Conservation (phyloP, 768 basidiomycete genomes). For the Multifurca ochricompacta region DNA sequence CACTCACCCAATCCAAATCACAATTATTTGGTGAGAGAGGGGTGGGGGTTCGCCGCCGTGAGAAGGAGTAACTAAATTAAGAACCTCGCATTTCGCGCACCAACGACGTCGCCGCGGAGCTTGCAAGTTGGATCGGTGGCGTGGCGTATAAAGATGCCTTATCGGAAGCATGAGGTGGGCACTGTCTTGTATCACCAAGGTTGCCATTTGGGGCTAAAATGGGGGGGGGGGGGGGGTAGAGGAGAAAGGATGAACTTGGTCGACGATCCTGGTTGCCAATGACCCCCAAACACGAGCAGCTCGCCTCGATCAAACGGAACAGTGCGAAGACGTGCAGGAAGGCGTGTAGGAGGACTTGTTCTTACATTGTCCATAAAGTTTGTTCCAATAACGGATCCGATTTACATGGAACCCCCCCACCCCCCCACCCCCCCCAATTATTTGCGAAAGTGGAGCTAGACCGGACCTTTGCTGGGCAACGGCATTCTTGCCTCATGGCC, state of each 20-base stretch:
- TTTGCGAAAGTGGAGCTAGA: constrained; percentile 2
- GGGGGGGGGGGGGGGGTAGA: background rate
- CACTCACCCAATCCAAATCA: background rate
- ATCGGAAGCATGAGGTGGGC: background rate
- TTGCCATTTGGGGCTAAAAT: constrained; percentile 8
- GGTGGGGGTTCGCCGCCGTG: constrained; percentile 4
- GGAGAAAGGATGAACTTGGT: background rate
- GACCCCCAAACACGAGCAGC: constrained; percentile 12
- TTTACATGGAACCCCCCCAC: background rate
- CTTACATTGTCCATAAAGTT: constrained; percentile 1
- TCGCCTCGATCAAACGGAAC: constrained; percentile 13
- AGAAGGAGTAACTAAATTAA: background rate
- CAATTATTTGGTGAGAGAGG: background rate
- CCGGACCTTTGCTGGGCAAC: background rate
- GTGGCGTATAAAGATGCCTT: constrained; percentile 1
- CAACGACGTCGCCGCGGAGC: constrained; percentile 11
- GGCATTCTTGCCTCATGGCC: constrained; percentile 6
- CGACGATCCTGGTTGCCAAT: constrained; percentile 16
- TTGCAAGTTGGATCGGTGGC: constrained; percentile 8
- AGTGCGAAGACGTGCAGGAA: constrained; percentile 9
- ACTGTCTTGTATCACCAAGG: background rate
- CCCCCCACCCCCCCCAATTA: background rate
- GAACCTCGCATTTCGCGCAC: background rate
- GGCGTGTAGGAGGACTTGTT: background rate
- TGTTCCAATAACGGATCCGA: constrained; percentile 7